Evolutionary conservation across 1,139 yeast genomes (phyloP), one percentile per base, ranked within the genome.

Genomic region (Lodderomyces theae): DNA sequence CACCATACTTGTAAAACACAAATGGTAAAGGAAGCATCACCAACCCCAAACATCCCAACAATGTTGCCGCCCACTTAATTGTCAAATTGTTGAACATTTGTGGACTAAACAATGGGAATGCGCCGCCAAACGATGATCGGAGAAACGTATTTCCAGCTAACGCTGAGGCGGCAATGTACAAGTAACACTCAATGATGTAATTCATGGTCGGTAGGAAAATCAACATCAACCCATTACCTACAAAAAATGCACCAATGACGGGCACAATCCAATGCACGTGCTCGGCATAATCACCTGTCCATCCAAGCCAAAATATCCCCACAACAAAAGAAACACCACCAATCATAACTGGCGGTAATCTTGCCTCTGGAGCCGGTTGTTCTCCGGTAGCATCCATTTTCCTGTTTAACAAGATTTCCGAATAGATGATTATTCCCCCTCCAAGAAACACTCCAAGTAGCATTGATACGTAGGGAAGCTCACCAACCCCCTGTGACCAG

Each of bases 91-190:
- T 61, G 62, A 88, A 87, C 96, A 89, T 81, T 57, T 74, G 82
- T 22, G 70, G 64, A 4, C 82, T 77, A 53, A 66, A 66, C 44
- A 74, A 69, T 29, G 80, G 74, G 59, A 74, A 68, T 3, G 67
- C 72, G 36, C 76, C 79, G 34, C 78, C 80, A 55, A 74, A 72
- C 16, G 70, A 63, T 2, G 87, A 79, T 69, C 89, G 76, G 49
- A 82, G 58, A 54, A 89, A 80, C 0, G 96, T 81, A 58, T 87
- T 87, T 9, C 85, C 96, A 5, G 96, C 96, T 51, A 89, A 69
- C 2, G 96, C 96, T 17, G 95, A 84, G 12, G 96, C 96, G 3
- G 96, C 95, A 55, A 83, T 80, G 45, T 79, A 59, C 47, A 86
- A 69, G 57, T 88, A 89, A 29, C 85, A 70, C 58, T 89, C 96